Percentiles rank a stretch among this genome's conserved stretches.
phyloP scores from a whole-genome alignment of 2,329 filamentous ascomycete genomes.

The Boeremia lycopersici region DNA sequence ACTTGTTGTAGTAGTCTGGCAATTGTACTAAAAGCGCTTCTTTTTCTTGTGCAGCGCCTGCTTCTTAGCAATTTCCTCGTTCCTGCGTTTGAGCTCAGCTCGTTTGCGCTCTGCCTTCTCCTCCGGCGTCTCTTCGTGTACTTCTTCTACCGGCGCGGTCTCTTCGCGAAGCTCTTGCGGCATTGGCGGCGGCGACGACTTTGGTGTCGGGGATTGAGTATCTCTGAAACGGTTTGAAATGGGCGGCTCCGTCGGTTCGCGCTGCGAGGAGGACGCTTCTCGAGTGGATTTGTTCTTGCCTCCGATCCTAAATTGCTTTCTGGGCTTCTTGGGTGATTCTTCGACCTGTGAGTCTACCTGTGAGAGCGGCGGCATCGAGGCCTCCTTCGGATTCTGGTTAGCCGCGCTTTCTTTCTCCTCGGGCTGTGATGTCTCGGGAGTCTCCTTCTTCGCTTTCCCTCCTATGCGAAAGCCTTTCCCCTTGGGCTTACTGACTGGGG shows the following conservation, averaged over 20 bases:
- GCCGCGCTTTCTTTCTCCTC: not conserved
- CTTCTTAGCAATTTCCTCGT: constrained; percentile 61
- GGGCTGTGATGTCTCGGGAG: not conserved
- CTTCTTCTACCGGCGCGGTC: constrained; percentile 18
- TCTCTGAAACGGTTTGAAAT: constrained; percentile 7
- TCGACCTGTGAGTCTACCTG: constrained; percentile 8
- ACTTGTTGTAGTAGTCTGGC: too few species aligned
- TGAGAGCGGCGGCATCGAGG: constrained; percentile 4
- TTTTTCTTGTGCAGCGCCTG: constrained; percentile 44
- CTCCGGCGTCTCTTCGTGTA: constrained; percentile 50
- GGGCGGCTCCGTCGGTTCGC: constrained; percentile 1
- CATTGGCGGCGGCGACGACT: constrained; percentile 18
- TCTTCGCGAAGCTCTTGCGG: constrained; percentile 8
- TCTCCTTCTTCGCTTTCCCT: constrained; percentile 26
- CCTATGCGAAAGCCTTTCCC: constrained; percentile 38
- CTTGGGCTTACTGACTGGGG: constrained; percentile 21
- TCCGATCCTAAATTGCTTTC: constrained; percentile 41
- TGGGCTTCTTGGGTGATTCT: constrained; percentile 20
- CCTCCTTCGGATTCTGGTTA: not conserved
- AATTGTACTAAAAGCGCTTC: constrained; percentile 34
- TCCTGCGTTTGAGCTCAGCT: constrained; percentile 62
- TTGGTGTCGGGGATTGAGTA: constrained; percentile 16
- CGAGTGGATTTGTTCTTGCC: constrained; percentile 30
- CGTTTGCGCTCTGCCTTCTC: constrained; percentile 62
- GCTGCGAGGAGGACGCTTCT: constrained; percentile 12